Conservation (phyloP, 2,329 filamentous ascomycete genomes). For the Aspergillus sp. region DNA sequence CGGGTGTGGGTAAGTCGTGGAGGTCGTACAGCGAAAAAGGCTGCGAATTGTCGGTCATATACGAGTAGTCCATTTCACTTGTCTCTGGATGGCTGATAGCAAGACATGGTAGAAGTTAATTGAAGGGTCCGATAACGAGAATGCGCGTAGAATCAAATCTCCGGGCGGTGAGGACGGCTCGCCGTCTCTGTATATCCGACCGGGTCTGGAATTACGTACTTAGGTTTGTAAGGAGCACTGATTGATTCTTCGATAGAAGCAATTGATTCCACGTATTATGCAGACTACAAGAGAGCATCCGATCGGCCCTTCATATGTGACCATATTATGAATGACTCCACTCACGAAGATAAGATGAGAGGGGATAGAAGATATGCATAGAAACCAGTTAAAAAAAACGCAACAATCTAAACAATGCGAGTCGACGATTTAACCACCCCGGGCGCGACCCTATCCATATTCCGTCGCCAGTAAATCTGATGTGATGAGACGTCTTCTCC, state of each 20-base stretch:
- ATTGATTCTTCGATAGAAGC: too few relatives aligned
- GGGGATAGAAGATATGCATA: not conserved
- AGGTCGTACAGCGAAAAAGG: conserved; percentile 46
- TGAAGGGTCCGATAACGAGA: not conserved
- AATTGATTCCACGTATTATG: too few relatives aligned
- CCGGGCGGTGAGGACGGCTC: too few relatives aligned
- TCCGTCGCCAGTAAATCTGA: conserved; percentile 32
- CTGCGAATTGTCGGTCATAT: conserved; percentile 41
- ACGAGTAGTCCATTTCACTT: conserved; percentile 51
- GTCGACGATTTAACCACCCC: conserved; percentile 41
- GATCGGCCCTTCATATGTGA: not conserved
- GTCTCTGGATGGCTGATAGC: not conserved
- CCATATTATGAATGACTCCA: not conserved
- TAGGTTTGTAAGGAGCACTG: too few relatives aligned
- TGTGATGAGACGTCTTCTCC: conserved; percentile 8
- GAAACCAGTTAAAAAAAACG: conserved; percentile 10
- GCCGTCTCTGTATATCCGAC: too few relatives aligned
- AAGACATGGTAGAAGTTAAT: not conserved
- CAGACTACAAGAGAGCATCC: too few relatives aligned
- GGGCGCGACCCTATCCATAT: conserved; percentile 42
- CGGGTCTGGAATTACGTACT: too few relatives aligned
- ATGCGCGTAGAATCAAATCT: too few relatives aligned
- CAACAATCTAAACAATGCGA: conserved; percentile 15
- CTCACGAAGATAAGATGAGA: not conserved
- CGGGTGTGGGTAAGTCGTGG: conserved; percentile 39